A percentile compares a stretch with the other conserved stretches of the same genome.
These are phyloP conservation scores for Suhomyces taliae DNA, from an alignment of 1,139 yeast genomes.

Conservation along the genomic window DNA sequence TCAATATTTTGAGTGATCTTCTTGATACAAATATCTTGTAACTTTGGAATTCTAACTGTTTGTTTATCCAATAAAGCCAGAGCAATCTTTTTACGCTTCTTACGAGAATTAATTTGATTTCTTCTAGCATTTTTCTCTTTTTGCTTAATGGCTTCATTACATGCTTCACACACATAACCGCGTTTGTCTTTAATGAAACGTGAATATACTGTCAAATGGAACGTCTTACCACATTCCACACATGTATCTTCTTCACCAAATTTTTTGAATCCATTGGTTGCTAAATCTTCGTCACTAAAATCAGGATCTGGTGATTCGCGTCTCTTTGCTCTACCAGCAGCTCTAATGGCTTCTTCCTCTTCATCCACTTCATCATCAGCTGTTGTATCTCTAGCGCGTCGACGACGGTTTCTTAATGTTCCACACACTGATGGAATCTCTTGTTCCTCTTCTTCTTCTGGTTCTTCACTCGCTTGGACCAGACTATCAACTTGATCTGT, in stretches of 20 bases:
- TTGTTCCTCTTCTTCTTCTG: background rate
- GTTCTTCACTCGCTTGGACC: background rate
- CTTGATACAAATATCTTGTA: constrained; percentile 80
- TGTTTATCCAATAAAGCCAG: constrained; percentile 77
- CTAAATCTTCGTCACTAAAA: constrained; percentile 30
- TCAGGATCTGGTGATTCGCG: constrained; percentile 20
- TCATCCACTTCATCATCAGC: constrained; percentile 15
- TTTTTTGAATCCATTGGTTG: constrained; percentile 22
- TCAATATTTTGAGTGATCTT: constrained; percentile 71
- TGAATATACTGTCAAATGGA: constrained; percentile 66
- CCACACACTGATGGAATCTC: background rate
- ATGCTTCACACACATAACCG: constrained; percentile 67
- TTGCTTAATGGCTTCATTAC: constrained; percentile 49
- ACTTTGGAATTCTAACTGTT: constrained; percentile 59
- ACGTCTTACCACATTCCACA: constrained; percentile 56
- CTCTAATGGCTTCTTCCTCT: constrained; percentile 36
- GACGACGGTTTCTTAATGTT: no score
- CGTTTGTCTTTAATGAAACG: constrained; percentile 47
- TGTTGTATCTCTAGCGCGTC: no score
- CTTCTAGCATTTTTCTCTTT: constrained; percentile 47
- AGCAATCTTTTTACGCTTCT: constrained; percentile 75
- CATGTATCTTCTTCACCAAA: constrained; percentile 56
- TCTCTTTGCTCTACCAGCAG: constrained; percentile 42
- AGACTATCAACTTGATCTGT: no score
- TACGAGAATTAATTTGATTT: constrained; percentile 63